A percentile compares a stretch with the other conserved stretches of the same genome.
Evolutionary conservation across 164 flowering plant species (phyloP).

Genomic region (grape (Vitis vinifera)): DNA sequence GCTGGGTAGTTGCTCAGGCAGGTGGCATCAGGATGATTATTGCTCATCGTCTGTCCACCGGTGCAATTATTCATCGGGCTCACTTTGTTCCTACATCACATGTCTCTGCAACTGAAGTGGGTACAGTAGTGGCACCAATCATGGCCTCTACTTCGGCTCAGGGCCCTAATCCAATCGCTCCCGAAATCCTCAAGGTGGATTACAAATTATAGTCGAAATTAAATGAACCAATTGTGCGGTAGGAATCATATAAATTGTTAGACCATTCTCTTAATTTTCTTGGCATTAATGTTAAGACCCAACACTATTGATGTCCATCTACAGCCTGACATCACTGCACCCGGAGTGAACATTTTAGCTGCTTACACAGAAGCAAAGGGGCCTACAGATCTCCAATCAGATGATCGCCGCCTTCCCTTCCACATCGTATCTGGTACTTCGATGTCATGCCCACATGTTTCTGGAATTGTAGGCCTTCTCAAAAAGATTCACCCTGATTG

Average conservation of each 20-base stretch:
- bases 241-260: too few species aligned
- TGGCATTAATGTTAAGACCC: too few species aligned
- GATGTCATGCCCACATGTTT: too few species aligned
- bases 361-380: not conserved
- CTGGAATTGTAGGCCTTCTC: too few species aligned
- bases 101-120: not conserved
- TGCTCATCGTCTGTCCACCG: not conserved
- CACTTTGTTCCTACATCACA: conserved; percentile 2
- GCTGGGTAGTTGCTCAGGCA: conserved; percentile 3
- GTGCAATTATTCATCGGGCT: not conserved
- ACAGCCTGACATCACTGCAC: not conserved
- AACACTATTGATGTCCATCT: not conserved
- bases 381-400: not conserved
- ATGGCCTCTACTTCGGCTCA: not conserved
- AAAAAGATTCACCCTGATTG: not conserved
- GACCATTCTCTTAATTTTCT: too few species aligned
- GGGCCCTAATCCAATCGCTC: not conserved
- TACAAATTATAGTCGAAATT: too few species aligned
- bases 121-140: not conserved
- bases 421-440: too few species aligned
- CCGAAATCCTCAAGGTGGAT: not conserved
- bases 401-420: not conserved
- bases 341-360: not conserved
- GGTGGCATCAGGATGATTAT: conserved; percentile 5
- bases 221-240: too few species aligned